A percentile compares a stretch with the other conserved stretches of the same genome.
Evolutionary conservation across 2,329 filamentous ascomycete genomes (phyloP).

Genomic region (Claviceps africana): DNA sequence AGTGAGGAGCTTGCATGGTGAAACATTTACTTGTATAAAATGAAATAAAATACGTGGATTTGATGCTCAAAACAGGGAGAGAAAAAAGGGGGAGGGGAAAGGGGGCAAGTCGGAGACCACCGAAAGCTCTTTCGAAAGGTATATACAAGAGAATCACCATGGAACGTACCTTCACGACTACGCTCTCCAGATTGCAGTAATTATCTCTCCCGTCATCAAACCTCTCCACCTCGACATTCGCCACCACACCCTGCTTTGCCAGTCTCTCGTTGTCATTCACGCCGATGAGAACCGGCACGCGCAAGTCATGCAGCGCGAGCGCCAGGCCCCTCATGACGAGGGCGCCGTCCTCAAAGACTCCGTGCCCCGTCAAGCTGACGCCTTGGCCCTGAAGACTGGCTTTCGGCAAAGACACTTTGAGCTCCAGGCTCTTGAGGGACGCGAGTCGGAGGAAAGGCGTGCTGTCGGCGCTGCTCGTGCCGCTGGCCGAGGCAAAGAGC

Average conservation of each 20-base stretch:
- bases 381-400: slow-evolving; percentile 52
- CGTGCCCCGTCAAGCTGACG: slow-evolving; percentile 36
- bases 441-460: slow-evolving; percentile 17
- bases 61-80: too few relatives aligned
- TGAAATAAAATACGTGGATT: too few relatives aligned
- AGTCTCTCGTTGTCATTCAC: slow-evolving; percentile 58
- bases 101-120: neutral
- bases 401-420: slow-evolving; percentile 50
- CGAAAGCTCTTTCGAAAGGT: neutral
- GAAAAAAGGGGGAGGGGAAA: neutral
- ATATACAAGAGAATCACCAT: neutral
- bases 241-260: slow-evolving; percentile 51
- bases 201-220: slow-evolving; percentile 32
- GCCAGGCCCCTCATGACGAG: slow-evolving; percentile 15
- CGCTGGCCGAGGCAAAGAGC: slow-evolving; percentile 5
- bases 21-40: neutral
- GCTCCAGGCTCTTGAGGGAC: slow-evolving; percentile 30
- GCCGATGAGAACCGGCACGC: slow-evolving; percentile 54
- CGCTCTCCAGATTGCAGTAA: slow-evolving; percentile 42
- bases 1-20: neutral
- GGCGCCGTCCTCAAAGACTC: slow-evolving; percentile 20
- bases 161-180: slow-evolving; percentile 44
- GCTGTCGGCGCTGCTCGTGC: neutral
- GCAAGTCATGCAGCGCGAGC: slow-evolving; percentile 41
- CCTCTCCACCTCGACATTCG: slow-evolving; percentile 47